Evolutionary conservation across 805 yeast species (phyloP).

Genomic region (Candida pseudoglaebosa): DNA sequence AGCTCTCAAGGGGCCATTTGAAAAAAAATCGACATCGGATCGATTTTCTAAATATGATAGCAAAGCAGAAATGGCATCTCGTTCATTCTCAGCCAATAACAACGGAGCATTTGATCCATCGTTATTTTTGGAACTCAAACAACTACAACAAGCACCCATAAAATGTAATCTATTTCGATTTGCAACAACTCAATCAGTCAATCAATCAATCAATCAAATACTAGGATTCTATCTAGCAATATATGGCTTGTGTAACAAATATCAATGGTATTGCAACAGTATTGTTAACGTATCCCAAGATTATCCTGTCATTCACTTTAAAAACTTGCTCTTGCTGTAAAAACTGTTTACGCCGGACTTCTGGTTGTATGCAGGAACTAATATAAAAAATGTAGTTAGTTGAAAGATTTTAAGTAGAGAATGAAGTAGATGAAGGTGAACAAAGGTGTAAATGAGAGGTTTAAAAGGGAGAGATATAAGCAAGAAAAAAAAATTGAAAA

Average conservation of each 20-base stretch:
- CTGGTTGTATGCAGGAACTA: background rate
- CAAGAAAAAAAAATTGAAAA: too few relatives aligned
- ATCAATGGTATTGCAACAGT: background rate
- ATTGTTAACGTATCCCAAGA: background rate
- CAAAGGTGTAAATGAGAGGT: too few relatives aligned
- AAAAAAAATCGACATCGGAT: conserved; percentile 84
- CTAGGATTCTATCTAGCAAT: background rate
- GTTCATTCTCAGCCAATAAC: conserved; percentile 84
- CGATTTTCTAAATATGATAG: conserved; percentile 85
- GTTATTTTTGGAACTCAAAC: conserved; percentile 39
- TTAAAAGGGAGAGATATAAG: too few relatives aligned
- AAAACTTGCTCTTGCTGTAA: background rate
- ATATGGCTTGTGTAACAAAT: background rate
- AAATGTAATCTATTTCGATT: background rate
- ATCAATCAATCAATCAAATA: background rate
- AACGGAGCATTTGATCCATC: conserved; percentile 71
- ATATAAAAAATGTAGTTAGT: background rate
- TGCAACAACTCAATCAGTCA: too few relatives aligned
- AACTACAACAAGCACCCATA: conserved; percentile 44
- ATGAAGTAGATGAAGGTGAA: too few relatives aligned
- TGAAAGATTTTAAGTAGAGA: too few relatives aligned
- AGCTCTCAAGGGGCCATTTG: conserved; percentile 82
- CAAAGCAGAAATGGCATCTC: conserved; percentile 91
- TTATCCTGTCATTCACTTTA: background rate
- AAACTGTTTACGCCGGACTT: too few relatives aligned